Conservation (phyloP, 192 early-diverging fungal species). For the Linnemannia schmuckeri region DNA sequence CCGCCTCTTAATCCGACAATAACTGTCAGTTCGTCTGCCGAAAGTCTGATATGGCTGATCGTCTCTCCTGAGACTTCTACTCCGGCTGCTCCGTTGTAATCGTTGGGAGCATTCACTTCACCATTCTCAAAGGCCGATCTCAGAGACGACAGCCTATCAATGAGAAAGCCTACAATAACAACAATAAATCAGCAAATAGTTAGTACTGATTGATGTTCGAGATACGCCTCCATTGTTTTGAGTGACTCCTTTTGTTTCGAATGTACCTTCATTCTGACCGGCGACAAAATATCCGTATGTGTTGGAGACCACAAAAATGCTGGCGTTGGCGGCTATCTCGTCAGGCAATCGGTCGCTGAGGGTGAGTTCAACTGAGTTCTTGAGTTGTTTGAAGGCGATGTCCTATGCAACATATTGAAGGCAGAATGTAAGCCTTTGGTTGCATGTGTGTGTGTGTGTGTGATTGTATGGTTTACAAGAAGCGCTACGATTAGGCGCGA, state of each 20-base stretch:
- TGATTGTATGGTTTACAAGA: not conserved
- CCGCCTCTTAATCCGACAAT: slow-evolving; percentile 54
- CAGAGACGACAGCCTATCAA: slow-evolving; percentile 43
- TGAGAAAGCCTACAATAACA: slow-evolving; percentile 53
- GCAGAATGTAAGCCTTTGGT: not conserved
- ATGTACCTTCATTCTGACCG: slow-evolving; percentile 67
- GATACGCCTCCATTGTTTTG: not conserved
- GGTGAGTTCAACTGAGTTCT: slow-evolving; percentile 12
- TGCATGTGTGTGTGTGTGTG: not conserved
- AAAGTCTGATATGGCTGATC: slow-evolving; percentile 59
- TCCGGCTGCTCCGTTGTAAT: slow-evolving; percentile 34
- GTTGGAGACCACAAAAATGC: slow-evolving; percentile 72
- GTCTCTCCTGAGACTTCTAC: slow-evolving; percentile 39
- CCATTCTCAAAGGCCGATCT: slow-evolving; percentile 55
- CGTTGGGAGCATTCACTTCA: slow-evolving; percentile 23
- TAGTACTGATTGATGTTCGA: not conserved
- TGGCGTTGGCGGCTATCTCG: slow-evolving; percentile 61
- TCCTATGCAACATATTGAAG: slow-evolving; percentile 12
- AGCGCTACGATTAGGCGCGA: not conserved
- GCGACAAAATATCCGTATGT: slow-evolving; percentile 79
- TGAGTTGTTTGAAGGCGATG: slow-evolving; percentile 30
- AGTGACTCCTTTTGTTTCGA: not conserved
- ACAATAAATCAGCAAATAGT: not conserved
- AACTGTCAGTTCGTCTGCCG: slow-evolving; percentile 59
- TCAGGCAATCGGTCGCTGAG: slow-evolving; percentile 28